phyloP scores from a whole-genome alignment of 306 rosid genomes.

The Boehmeria nivea region DNA sequence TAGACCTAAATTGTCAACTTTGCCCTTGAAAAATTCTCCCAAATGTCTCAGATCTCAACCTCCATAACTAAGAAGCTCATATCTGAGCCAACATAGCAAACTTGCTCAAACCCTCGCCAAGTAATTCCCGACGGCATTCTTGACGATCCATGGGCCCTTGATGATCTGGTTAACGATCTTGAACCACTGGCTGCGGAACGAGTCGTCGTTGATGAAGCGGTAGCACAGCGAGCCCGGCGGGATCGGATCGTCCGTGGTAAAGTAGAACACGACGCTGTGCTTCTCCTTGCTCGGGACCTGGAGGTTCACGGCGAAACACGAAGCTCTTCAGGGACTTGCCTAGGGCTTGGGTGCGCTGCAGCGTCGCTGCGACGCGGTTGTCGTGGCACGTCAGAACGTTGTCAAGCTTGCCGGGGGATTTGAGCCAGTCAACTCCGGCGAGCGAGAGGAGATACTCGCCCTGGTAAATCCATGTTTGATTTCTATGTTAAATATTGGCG shows the following conservation, averaged over 20 bases:
- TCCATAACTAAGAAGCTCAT: too few relatives aligned
- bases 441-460: constrained; percentile 73
- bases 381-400: constrained; percentile 69
- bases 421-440: constrained; percentile 84
- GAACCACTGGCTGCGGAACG: constrained; percentile 73
- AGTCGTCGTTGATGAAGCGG: constrained; percentile 69
- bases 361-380: constrained; percentile 54
- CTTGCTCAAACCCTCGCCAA: constrained; percentile 84
- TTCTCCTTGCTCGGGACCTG: constrained; percentile 86
- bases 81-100: too few relatives aligned
- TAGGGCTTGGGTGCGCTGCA: constrained; percentile 44
- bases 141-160: constrained; percentile 93
- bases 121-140: constrained; percentile 73
- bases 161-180: constrained; percentile 88
- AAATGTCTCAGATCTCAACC: too few relatives aligned
- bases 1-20: too few relatives aligned
- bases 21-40: too few relatives aligned
- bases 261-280: constrained; percentile 84
- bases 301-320: constrained; percentile 74
- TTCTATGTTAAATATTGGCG: too few relatives aligned
- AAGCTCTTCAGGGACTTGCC: constrained; percentile 61
- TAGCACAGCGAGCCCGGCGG: constrained; percentile 53
- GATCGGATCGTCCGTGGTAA: constrained; percentile 63
- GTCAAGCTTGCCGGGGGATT: constrained; percentile 62
- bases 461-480: too few relatives aligned